phyloP scores from a whole-genome alignment of 148 eudicot genomes.

The Limonium bicolor region DNA sequence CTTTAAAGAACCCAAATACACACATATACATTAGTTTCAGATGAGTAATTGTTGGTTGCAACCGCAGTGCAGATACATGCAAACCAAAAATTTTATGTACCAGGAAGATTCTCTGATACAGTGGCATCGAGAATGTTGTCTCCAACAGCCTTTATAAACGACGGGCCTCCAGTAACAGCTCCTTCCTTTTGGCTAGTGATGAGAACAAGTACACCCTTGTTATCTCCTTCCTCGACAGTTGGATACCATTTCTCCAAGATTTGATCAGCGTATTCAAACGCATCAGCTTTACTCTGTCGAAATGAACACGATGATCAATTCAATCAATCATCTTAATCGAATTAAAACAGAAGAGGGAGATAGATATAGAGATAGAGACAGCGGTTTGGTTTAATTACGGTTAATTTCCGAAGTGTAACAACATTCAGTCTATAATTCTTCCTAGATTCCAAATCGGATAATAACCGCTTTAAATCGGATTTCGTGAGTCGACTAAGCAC shows the following conservation, averaged over 20 bases:
- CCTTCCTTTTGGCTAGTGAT: conserved; percentile 99
- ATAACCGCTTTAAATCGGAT: conserved; percentile 68
- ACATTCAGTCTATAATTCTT: conserved; percentile 68
- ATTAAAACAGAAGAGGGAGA: not conserved
- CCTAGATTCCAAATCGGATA: conserved; percentile 83
- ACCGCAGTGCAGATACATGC: not conserved
- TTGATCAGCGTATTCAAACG: conserved; percentile 98
- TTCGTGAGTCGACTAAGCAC: conserved; percentile 81
- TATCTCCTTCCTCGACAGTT: conserved; percentile 68
- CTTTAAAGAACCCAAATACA: conserved; percentile 23
- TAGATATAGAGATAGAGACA: not conserved
- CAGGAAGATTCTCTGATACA: conserved; percentile 93
- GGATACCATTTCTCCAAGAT: conserved; percentile 94
- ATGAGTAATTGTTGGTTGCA: not conserved
- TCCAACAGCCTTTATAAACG: conserved; percentile 90
- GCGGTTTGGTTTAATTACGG: no score
- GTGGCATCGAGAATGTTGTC: conserved; percentile 84
- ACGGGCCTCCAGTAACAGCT: conserved; percentile 93
- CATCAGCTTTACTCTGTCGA: conserved; percentile 96
- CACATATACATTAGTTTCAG: not conserved
- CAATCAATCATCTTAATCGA: not conserved
- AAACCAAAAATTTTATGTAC: conserved; percentile 20
- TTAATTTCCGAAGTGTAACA: conserved; percentile 81
- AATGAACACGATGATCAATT: not conserved
- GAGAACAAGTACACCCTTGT: conserved; percentile 87